Evolutionary conservation across 345 rosid genomes (phyloP).

Genomic region (Camelina sativa): DNA sequence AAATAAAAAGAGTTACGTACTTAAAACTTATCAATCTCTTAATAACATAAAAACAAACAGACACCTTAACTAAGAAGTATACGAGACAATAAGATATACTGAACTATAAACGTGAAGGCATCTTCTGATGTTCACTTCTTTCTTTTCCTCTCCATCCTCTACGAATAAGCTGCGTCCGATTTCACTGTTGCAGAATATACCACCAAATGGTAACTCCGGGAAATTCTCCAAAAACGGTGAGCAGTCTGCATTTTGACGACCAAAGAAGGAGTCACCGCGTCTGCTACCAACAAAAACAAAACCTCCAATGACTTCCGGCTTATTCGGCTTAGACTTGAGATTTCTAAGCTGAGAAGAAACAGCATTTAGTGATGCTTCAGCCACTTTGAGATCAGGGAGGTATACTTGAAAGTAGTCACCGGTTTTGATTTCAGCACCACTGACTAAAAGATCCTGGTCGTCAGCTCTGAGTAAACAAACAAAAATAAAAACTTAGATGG

Average conservation of each 20-base stretch:
- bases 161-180: constrained; percentile 54
- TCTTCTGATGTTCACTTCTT: constrained; percentile 36
- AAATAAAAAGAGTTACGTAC: not conserved
- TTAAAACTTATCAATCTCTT: not conserved
- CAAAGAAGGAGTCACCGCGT: constrained; percentile 62
- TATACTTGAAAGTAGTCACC: constrained; percentile 76
- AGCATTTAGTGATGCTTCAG: constrained; percentile 46
- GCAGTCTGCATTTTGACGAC: constrained; percentile 51
- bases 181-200: constrained; percentile 72
- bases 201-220: constrained; percentile 63
- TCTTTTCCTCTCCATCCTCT: constrained; percentile 28
- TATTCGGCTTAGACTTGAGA: constrained; percentile 48
- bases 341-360: constrained; percentile 49
- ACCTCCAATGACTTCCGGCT: constrained; percentile 66
- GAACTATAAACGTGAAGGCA: constrained; percentile 69
- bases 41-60: not conserved
- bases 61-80: constrained; percentile 21
- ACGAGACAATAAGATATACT: constrained; percentile 61
- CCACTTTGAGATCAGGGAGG: constrained; percentile 51
- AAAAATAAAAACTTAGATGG: constrained; percentile 1
- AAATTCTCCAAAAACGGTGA: constrained; percentile 71
- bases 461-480: constrained; percentile 57
- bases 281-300: constrained; percentile 60
- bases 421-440: constrained; percentile 61
- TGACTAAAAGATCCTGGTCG: constrained; percentile 60